These are phyloP conservation scores for Claviceps spartinae DNA, from an alignment of 2,329 filamentous ascomycete genomes.

Conservation along the genomic window DNA sequence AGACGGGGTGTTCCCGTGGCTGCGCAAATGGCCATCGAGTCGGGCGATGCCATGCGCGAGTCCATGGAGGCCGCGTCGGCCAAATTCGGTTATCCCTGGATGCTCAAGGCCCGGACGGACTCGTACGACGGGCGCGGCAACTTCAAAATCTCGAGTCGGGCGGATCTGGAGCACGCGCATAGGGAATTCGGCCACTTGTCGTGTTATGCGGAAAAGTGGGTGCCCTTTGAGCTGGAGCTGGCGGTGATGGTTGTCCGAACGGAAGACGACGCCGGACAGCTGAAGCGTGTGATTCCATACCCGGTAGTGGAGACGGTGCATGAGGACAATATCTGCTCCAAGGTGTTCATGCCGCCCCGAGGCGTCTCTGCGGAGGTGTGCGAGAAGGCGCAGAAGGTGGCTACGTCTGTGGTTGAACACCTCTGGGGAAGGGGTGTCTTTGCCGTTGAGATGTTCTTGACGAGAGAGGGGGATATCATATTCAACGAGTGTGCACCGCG, in stretches of 20 bases:
- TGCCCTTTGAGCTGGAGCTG: slow-evolving; percentile 72
- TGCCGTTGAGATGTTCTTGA: slow-evolving; percentile 90
- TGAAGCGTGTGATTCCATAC: slow-evolving; percentile 51
- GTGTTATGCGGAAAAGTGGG: slow-evolving; percentile 84
- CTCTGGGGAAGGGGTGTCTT: slow-evolving; percentile 88
- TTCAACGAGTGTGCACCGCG: slow-evolving; percentile 42
- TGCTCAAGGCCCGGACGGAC: slow-evolving; percentile 82
- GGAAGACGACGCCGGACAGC: slow-evolving; percentile 45
- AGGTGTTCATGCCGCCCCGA: slow-evolving; percentile 75
- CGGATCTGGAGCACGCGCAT: slow-evolving; percentile 48
- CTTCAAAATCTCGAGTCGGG: slow-evolving; percentile 32
- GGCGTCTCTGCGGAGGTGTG: slow-evolving; percentile 48
- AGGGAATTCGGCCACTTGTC: slow-evolving; percentile 54
- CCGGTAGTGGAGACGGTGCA: slow-evolving; percentile 91
- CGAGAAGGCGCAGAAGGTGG: slow-evolving; percentile 58
- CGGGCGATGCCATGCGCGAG: slow-evolving; percentile 36
- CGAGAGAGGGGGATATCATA: slow-evolving; percentile 44
- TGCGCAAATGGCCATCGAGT: slow-evolving; percentile 50
- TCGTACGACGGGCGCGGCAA: slow-evolving; percentile 83
- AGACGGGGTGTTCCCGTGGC: slow-evolving; percentile 59
- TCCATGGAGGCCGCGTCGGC: slow-evolving; percentile 51
- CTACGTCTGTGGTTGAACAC: slow-evolving; percentile 61
- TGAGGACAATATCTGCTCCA: slow-evolving; percentile 88
- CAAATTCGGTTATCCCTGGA: slow-evolving; percentile 67
- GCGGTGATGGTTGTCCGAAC: slow-evolving; percentile 93